These are phyloP conservation scores for Ophiostoma tasmaniense DNA, from an alignment of 2,329 filamentous ascomycete species.

Conservation along the genomic window DNA sequence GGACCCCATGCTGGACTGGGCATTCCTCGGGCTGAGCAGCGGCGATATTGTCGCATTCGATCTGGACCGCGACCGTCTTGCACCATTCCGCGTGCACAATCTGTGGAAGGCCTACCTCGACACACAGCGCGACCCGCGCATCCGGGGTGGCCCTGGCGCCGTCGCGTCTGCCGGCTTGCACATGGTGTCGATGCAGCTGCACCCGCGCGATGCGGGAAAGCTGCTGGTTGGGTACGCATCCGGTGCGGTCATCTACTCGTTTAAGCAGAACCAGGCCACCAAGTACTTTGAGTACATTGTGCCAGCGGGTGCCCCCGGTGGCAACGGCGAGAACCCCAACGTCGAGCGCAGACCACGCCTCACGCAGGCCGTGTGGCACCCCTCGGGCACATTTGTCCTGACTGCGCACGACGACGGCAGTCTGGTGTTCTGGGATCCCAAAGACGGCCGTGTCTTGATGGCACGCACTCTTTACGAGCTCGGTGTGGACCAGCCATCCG, in stretches of 20 bases:
- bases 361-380: slow-evolving; percentile 86
- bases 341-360: slow-evolving; percentile 62
- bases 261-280: slow-evolving; percentile 76
- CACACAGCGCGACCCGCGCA: not conserved
- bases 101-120: slow-evolving; percentile 53
- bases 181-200: slow-evolving; percentile 72
- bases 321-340: slow-evolving; percentile 57
- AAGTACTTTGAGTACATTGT: slow-evolving; percentile 79
- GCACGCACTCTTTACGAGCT: slow-evolving; percentile 71
- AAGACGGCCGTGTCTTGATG: slow-evolving; percentile 75
- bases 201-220: slow-evolving; percentile 86
- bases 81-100: slow-evolving; percentile 76
- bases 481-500: slow-evolving; percentile 59
- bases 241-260: slow-evolving; percentile 83
- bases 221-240: slow-evolving; percentile 84
- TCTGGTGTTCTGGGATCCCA: slow-evolving; percentile 88
- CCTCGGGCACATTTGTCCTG: slow-evolving; percentile 80
- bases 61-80: slow-evolving; percentile 67
- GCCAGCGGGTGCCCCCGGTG: slow-evolving; percentile 73
- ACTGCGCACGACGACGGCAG: slow-evolving; percentile 87
- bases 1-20: slow-evolving; percentile 90
- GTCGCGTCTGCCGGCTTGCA: slow-evolving; percentile 30
- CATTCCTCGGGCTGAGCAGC: slow-evolving; percentile 70
- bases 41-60: slow-evolving; percentile 91
- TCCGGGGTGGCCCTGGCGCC: not conserved